A percentile compares a stretch with the other conserved stretches of the same genome.
Conservation (phyloP, 2,329 filamentous ascomycete genomes). For the Aspergillus neotritici region DNA sequence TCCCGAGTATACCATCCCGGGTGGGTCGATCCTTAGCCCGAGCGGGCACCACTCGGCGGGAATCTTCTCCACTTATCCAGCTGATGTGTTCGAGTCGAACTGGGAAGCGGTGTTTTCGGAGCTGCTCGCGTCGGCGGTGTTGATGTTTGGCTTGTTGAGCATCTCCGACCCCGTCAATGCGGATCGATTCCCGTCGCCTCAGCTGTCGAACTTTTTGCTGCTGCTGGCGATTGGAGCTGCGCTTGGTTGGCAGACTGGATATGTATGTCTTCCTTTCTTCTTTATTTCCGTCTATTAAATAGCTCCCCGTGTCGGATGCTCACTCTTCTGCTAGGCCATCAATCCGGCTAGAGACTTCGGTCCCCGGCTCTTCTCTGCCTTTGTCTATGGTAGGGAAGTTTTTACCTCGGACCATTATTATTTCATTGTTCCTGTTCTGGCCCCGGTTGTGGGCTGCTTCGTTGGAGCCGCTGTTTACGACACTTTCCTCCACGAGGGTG, state of each 20-base stretch:
- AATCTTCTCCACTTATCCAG: conserved; percentile 26
- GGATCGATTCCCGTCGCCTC: conserved; percentile 20
- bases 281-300: background rate
- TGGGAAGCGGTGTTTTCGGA: conserved; percentile 30
- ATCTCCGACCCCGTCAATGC: conserved; percentile 25
- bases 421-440: conserved; percentile 25
- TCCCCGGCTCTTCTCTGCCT: conserved; percentile 25
- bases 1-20: conserved; percentile 26
- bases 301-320: background rate
- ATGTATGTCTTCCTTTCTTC: conserved; percentile 18
- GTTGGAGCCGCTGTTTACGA: conserved; percentile 25
- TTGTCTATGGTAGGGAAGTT: conserved; percentile 26
- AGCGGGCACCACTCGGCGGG: conserved; percentile 25
- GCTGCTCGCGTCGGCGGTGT: conserved; percentile 22
- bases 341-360: conserved; percentile 30
- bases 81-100: conserved; percentile 22
- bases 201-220: conserved; percentile 23
- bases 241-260: conserved; percentile 31
- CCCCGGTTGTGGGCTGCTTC: conserved; percentile 24
- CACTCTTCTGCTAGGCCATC: conserved; percentile 19
- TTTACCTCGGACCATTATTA: conserved; percentile 25
- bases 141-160: conserved; percentile 26
- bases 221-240: conserved; percentile 26
- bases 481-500: conserved; percentile 22
- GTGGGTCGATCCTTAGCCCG: conserved; percentile 25